phyloP scores from a whole-genome alignment of 2,329 filamentous ascomycete species.

The Uncinocarpus reesii region DNA sequence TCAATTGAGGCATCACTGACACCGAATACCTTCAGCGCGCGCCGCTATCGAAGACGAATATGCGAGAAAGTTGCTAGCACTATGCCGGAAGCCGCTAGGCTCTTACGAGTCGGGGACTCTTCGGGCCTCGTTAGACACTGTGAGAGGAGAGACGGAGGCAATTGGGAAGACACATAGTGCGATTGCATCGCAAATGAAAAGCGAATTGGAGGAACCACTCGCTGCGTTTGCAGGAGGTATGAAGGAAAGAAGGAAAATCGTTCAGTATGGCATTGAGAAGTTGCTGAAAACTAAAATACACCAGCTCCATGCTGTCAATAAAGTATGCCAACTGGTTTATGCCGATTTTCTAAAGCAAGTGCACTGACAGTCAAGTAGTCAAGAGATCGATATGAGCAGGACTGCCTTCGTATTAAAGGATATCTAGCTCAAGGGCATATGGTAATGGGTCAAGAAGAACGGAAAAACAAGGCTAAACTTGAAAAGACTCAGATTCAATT shows the following conservation, averaged over 20 bases:
- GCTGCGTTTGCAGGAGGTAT: slow-evolving; percentile 85
- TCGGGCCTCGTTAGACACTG: slow-evolving; percentile 71
- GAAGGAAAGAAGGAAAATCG: slow-evolving; percentile 93
- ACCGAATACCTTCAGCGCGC: too few species aligned
- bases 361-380: slow-evolving; percentile 43
- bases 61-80: slow-evolving; percentile 70
- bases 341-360: too few species aligned
- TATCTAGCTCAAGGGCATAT: slow-evolving; percentile 98
- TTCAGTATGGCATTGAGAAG: slow-evolving; percentile 89
- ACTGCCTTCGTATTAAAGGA: slow-evolving; percentile 95
- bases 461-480: slow-evolving; percentile 96
- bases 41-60: slow-evolving; percentile 96
- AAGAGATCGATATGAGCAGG: slow-evolving; percentile 90
- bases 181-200: slow-evolving; percentile 90
- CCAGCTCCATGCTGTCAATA: slow-evolving; percentile 84
- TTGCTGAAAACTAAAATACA: slow-evolving; percentile 85
- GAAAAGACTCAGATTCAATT: slow-evolving; percentile 98
- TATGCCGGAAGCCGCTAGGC: slow-evolving; percentile 80
- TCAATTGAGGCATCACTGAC: neutral
- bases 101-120: slow-evolving; percentile 79
- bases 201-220: slow-evolving; percentile 85
- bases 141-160: slow-evolving; percentile 78
- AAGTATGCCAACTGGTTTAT: slow-evolving; percentile 46
- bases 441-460: slow-evolving; percentile 99
- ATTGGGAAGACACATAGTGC: slow-evolving; percentile 90